phyloP scores from a whole-genome alignment of 495 filamentous ascomycete genomes.

The Penicillium macrosclerotiorum region DNA sequence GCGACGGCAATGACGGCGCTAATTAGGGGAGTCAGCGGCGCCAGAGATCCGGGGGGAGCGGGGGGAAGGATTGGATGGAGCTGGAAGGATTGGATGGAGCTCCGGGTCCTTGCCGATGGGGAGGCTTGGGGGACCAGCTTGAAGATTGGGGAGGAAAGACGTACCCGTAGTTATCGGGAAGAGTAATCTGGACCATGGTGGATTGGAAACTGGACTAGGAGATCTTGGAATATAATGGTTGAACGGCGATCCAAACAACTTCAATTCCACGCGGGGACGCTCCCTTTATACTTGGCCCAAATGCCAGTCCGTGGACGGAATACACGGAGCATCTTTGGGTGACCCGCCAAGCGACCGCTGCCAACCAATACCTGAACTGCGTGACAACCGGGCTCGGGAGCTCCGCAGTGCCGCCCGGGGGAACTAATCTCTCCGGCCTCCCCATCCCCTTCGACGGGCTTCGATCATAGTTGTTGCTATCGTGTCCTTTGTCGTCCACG shows the following conservation, averaged over 20 bases:
- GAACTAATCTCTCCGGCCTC: slow-evolving; percentile 12
- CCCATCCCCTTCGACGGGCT: no score
- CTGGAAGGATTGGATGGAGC: neutral
- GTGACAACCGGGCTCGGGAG: neutral
- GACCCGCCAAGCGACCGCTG: neutral
- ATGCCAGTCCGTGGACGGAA: no score
- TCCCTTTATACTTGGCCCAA: neutral
- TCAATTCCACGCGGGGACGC: no score
- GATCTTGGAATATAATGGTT: neutral
- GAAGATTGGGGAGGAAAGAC: neutral
- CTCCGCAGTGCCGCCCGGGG: neutral
- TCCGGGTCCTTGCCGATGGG: neutral
- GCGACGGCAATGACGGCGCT: slow-evolving; percentile 61
- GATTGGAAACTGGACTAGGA: neutral
- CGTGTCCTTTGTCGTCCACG: no score
- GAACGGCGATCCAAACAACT: neutral
- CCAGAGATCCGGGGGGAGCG: neutral
- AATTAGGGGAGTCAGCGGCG: slow-evolving; percentile 5
- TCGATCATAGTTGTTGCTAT: no score
- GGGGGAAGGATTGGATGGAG: neutral
- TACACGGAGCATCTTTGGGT: no score
- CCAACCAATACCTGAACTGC: neutral
- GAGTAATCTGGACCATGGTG: slow-evolving; percentile 40
- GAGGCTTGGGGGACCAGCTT: neutral
- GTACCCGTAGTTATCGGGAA: slow-evolving; percentile 53